A percentile compares a stretch with the other conserved stretches of the same genome.
Evolutionary conservation across 345 rosid species (phyloP).

Genomic region (Chamaenerion angustifolium): DNA sequence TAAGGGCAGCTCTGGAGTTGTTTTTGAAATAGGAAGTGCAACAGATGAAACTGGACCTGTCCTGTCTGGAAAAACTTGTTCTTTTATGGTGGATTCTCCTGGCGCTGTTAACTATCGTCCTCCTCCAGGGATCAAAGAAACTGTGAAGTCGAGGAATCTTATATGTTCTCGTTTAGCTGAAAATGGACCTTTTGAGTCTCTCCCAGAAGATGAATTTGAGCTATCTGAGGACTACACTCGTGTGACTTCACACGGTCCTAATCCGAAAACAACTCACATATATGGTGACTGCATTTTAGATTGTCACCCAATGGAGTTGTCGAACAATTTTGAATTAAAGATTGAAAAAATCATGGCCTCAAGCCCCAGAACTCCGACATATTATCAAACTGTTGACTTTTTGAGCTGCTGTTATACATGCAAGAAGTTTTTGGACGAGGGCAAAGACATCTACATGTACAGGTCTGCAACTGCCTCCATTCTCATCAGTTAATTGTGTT

Average conservation of each 20-base stretch:
- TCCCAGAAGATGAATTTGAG: constrained; percentile 58
- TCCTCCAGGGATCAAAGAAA: constrained; percentile 17
- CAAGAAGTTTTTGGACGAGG: constrained; percentile 48
- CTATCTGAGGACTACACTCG: constrained; percentile 93
- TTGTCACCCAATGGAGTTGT: constrained; percentile 25
- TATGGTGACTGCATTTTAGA: constrained; percentile 63
- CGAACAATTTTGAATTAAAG: constrained; percentile 8
- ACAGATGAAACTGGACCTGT: constrained; percentile 19
- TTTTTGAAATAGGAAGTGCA: constrained; percentile 56
- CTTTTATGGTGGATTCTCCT: constrained; percentile 35
- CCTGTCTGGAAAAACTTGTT: constrained; percentile 20
- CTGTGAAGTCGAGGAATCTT: constrained; percentile 1
- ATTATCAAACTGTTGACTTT: constrained; percentile 26
- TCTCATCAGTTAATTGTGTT: neutral
- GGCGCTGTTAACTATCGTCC: constrained; percentile 13
- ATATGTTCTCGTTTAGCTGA: constrained; percentile 5
- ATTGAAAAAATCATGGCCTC: constrained; percentile 10
- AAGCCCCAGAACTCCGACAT: constrained; percentile 6
- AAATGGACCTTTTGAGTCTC: constrained; percentile 16
- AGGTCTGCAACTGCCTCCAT: constrained; percentile 28
- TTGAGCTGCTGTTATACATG: constrained; percentile 59
- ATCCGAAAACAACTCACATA: constrained; percentile 70
- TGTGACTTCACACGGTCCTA: constrained; percentile 65
- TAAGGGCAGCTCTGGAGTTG: constrained; percentile 35
- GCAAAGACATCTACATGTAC: constrained; percentile 67